Evolutionary conservation across 2,329 filamentous ascomycete genomes (phyloP), one percentile per base, ranked within the genome.

Genomic region (Aspergillus sclerotialis): DNA sequence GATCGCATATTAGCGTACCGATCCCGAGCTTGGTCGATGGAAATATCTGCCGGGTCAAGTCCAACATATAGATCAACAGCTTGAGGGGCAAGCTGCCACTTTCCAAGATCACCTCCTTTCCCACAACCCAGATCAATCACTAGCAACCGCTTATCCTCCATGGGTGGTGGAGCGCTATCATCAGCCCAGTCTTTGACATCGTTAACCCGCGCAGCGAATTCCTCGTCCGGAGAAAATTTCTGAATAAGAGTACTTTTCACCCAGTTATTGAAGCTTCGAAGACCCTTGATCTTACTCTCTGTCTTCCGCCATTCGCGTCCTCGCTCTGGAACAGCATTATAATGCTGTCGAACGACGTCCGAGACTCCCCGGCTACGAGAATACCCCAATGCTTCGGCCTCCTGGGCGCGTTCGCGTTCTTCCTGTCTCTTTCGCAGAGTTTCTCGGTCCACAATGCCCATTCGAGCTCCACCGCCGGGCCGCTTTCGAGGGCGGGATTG

Each of bases 231-330:
- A 4, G 86, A 87, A 65, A 95, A 96, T 58, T 94, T 95, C 58
- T 96, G 89, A 48, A 98, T 96, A 48, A 96, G 78, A 32, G 85
- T 90, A 56, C 87, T 94, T 71, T 98, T 98, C 65, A 98, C 77
- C 92, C 92, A 98, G 63, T 98, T 98, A 68, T 98, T 98, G 70
- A 94, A 92, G 47, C 84, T 86, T 34, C 92, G 79, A 34, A 98
- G 69, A 1, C 92, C 92, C 65, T 93, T 94, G 69, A 98, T 98
- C 52, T 85, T 83, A 61, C 85, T 94, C 53, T 94, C 88, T 5
- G 87, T 94, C 58, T 84, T 87, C 32, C 92, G 79, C 90, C 92
- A 98, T 53, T 95, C 88, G 35, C 90, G 79, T 9, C 92, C 92
- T 18, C 89, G 78, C 67, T 98, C 84, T 0, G 90, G 90, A 0